These are phyloP conservation scores for Cercospora zeae-maydis DNA, from an alignment of 2,329 filamentous ascomycete species.

Conservation along the genomic window DNA sequence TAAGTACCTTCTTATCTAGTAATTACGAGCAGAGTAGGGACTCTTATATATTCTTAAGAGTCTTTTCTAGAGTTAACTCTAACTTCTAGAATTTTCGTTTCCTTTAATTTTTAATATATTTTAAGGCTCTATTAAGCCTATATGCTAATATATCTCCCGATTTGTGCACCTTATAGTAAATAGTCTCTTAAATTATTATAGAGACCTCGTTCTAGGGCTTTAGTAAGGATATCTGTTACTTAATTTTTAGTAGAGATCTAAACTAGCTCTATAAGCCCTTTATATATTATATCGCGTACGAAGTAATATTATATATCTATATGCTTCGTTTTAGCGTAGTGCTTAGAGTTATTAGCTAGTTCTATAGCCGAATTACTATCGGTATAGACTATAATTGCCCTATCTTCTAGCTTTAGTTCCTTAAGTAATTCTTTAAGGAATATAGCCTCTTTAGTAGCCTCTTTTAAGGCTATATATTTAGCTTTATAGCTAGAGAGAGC, in stretches of 20 bases:
- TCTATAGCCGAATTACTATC: constrained; percentile 8
- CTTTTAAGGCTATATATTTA: constrained; percentile 14
- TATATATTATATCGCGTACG: background rate
- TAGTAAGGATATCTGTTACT: background rate
- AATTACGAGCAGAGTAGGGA: background rate
- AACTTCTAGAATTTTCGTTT: no score
- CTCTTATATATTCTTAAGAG: background rate
- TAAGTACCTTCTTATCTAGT: background rate
- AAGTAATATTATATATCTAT: background rate
- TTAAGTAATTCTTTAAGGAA: constrained; percentile 16
- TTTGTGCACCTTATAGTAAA: no score
- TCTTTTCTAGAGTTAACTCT: no score
- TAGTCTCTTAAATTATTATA: no score
- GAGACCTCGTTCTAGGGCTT: no score
- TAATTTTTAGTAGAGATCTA: constrained; percentile 11
- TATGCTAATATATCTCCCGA: no score
- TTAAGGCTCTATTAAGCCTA: background rate
- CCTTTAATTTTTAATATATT: background rate
- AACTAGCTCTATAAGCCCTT: constrained; percentile 4
- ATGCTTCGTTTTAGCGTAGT: no score
- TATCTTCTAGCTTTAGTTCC: constrained; percentile 2
- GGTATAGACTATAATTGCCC: background rate
- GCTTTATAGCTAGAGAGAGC: constrained; percentile 7
- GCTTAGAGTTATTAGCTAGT: background rate
- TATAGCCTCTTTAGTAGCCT: constrained; percentile 6